Evolutionary conservation across 768 basidiomycete species (phyloP), one percentile per base, ranked within the genome.

Genomic region (Mycena metata): DNA sequence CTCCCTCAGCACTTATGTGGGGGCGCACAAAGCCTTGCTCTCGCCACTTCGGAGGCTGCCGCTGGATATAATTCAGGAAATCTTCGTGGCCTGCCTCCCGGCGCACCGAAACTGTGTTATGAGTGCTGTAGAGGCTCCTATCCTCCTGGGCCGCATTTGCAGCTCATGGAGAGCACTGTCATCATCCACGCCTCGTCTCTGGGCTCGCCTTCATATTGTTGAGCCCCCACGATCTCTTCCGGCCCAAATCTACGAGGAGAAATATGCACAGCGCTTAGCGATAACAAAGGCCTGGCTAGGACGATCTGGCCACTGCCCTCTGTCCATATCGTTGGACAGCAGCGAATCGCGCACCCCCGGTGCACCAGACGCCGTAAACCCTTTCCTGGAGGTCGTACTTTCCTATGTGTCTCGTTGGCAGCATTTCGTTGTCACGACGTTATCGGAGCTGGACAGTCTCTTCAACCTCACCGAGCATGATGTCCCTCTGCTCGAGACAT

Each of bases 131-230:
- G 66, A 65, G 24, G 63, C 67, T 7, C 67, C 70, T 10, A 43
- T 71, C 17, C 63, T 69, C 30, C 59, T 71, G 0, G 63, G 66
- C 0, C 63, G 67, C 33, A 59, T 71, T 6, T 71, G 70, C 47
- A 64, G 67, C 58, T 39, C 57, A 2, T 71, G 70, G 70, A 36
- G 70, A 39, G 15, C 58, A 0, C 43, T 69, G 2, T 64, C 67
- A 0, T 42, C 56, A 39, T 47, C 59, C 1, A 71, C 59, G 5
- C 70, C 70, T 1, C 62, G 63, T 3, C 64, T 71, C 6, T 71
- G 70, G 39, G n/a, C 57, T 3, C 26, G 49, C 5, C 45, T 70
- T 16, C 69, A 66, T 30, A 24, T 70, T 12, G 69, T 43, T 1
- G 67, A 64, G 19, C 67, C 67, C 11, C 5, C 4, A 30, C 3